phyloP scores from a whole-genome alignment of 1,139 yeast species.

The Zygosaccharomyces sapae region DNA sequence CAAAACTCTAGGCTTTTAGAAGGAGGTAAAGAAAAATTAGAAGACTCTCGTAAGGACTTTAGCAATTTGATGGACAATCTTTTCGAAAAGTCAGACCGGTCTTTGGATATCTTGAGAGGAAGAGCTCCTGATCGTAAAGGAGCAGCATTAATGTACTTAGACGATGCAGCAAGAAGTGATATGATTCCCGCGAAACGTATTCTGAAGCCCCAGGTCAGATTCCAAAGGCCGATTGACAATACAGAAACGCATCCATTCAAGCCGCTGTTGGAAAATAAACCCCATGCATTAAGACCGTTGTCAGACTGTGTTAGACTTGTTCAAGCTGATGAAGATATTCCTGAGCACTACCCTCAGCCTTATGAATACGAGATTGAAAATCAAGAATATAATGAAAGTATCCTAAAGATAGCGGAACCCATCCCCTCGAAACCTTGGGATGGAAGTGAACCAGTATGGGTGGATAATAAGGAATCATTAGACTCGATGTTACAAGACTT shows the following conservation, averaged over 20 bases:
- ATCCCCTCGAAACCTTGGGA: conserved; percentile 64
- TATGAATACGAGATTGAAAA: conserved; percentile 69
- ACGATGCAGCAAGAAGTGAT: conserved; percentile 39
- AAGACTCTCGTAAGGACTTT: conserved; percentile 58
- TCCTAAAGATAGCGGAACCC: conserved; percentile 48
- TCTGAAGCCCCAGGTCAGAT: conserved; percentile 67
- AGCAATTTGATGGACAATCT: conserved; percentile 62
- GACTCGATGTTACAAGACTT: conserved; percentile 53
- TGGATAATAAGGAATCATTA: conserved; percentile 55
- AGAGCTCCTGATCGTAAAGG: conserved; percentile 20
- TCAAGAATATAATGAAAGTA: conserved; percentile 63
- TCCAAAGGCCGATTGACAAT: conserved; percentile 61
- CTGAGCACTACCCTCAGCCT: conserved; percentile 74
- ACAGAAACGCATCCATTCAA: conserved; percentile 65
- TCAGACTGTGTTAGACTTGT: conserved; percentile 48
- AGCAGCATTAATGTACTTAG: conserved; percentile 44
- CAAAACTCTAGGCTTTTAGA: conserved; percentile 35
- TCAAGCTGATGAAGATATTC: conserved; percentile 42
- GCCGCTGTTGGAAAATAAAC: conserved; percentile 68
- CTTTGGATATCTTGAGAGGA: conserved; percentile 48
- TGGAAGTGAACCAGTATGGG: conserved; percentile 61
- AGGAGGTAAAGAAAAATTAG: conserved; percentile 43
- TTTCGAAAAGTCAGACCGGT: conserved; percentile 69
- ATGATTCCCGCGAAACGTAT: conserved; percentile 37
- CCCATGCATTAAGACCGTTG: conserved; percentile 57